These are phyloP conservation scores for Neurospora sp. DNA, from an alignment of 495 filamentous ascomycete species.

Conservation along the genomic window DNA sequence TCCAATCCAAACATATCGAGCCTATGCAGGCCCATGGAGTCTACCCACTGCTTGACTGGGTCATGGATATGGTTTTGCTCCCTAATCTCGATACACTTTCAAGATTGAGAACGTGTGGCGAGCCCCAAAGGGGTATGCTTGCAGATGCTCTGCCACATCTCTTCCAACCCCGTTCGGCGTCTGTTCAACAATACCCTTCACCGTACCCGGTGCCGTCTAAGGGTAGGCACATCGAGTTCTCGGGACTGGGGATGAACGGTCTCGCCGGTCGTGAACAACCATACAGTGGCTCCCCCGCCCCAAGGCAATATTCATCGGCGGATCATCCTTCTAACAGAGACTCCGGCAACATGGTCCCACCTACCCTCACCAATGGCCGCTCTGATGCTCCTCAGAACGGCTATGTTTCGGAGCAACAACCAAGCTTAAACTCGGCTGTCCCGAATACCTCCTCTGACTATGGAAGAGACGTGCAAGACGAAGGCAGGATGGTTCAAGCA, in stretches of 20 bases:
- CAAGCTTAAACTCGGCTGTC: not conserved
- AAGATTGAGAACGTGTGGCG: slow-evolving; percentile 31
- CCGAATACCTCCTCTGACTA: not conserved
- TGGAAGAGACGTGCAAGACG: not conserved
- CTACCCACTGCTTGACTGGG: slow-evolving; percentile 46
- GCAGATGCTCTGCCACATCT: slow-evolving; percentile 45
- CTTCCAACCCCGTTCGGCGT: slow-evolving; percentile 3
- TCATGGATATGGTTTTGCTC: slow-evolving; percentile 58
- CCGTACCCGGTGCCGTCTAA: not conserved
- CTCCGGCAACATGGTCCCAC: not conserved
- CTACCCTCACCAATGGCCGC: not conserved
- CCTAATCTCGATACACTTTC: slow-evolving; percentile 42
- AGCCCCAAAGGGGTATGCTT: slow-evolving; percentile 50
- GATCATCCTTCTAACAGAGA: not conserved
- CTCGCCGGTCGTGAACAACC: not conserved
- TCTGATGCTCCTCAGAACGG: not conserved
- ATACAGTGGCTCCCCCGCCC: not conserved
- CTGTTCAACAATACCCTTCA: not conserved
- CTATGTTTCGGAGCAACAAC: not conserved
- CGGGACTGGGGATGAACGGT: not conserved
- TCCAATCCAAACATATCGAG: slow-evolving; percentile 48
- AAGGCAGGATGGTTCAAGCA: not conserved
- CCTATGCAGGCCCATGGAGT: slow-evolving; percentile 14
- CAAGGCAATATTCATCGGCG: not conserved
- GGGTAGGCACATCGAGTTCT: not conserved